A percentile compares a stretch with the other conserved stretches of the same genome.
These are phyloP conservation scores for Coprinopsis marcescibilis DNA, from an alignment of 768 basidiomycete genomes.

Conservation along the genomic window DNA sequence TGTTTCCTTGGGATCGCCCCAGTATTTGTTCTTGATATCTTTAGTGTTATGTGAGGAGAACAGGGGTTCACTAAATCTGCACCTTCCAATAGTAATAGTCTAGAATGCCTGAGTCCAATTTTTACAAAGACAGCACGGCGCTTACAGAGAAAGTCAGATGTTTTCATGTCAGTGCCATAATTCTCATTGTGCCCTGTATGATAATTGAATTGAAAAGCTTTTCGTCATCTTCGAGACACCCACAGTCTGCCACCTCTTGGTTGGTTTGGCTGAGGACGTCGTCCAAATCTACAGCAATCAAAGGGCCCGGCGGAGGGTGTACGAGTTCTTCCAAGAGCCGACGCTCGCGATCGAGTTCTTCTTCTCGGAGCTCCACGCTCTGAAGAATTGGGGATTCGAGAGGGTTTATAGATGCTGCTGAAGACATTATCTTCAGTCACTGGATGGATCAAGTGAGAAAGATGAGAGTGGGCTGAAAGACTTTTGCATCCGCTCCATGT, in stretches of 20 bases:
- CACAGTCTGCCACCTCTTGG: constrained; percentile 49
- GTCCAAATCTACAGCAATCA: constrained; percentile 63
- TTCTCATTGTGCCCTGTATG: constrained; percentile 58
- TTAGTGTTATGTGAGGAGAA: neutral
- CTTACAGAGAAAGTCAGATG: constrained; percentile 59
- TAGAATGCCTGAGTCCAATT: constrained; percentile 16
- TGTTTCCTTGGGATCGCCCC: constrained; percentile 58
- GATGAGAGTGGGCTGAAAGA: too few relatives aligned
- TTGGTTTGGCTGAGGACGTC: constrained; percentile 69
- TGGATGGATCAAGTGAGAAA: neutral
- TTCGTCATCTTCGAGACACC: constrained; percentile 15
- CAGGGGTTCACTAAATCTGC: neutral
- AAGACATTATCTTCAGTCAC: constrained; percentile 21
- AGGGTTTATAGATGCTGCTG: constrained; percentile 21
- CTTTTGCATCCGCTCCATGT: too few relatives aligned
- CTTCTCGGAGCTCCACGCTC: neutral
- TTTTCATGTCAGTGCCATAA: constrained; percentile 51
- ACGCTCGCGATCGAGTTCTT: constrained; percentile 7
- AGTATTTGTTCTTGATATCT: constrained; percentile 42
- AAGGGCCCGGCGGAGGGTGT: constrained; percentile 24
- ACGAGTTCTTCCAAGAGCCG: constrained; percentile 13
- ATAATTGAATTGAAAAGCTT: neutral
- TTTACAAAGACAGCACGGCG: neutral
- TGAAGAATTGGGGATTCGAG: constrained; percentile 9
- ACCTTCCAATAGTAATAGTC: constrained; percentile 80